Evolutionary conservation across 805 yeast species (phyloP).

Genomic region (Cyberlindnera euphorbiae): DNA sequence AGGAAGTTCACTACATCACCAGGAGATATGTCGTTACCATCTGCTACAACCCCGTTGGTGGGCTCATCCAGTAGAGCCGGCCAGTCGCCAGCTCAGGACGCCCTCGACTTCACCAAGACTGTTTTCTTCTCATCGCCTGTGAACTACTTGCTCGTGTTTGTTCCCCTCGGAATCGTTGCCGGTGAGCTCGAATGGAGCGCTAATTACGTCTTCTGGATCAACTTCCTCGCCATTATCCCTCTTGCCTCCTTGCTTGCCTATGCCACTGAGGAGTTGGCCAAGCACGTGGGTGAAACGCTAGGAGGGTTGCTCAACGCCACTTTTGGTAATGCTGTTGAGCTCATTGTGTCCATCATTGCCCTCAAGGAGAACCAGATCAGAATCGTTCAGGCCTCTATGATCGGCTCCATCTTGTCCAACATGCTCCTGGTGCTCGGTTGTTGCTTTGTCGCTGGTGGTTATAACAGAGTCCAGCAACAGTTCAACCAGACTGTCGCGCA

Average conservation of each 20-base stretch:
- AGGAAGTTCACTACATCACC: too few relatives aligned
- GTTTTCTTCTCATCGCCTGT: slow-evolving; percentile 58
- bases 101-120: slow-evolving; percentile 25
- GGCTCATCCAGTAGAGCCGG: slow-evolving; percentile 3
- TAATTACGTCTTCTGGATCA: slow-evolving; percentile 57
- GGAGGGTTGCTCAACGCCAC: slow-evolving; percentile 97
- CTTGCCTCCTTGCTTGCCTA: slow-evolving; percentile 85
- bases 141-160: slow-evolving; percentile 71
- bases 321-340: slow-evolving; percentile 96
- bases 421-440: slow-evolving; percentile 89
- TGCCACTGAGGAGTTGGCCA: slow-evolving; percentile 91
- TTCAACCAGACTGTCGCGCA: slow-evolving; percentile 97
- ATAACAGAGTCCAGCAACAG: slow-evolving; percentile 75
- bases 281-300: slow-evolving; percentile 81
- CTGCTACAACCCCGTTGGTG: slow-evolving; percentile 9
- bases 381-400: slow-evolving; percentile 96
- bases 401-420: slow-evolving; percentile 89
- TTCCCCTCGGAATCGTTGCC: slow-evolving; percentile 83
- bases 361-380: slow-evolving; percentile 79
- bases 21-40: slow-evolving; percentile 3
- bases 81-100: slow-evolving; percentile 6
- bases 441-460: slow-evolving; percentile 91
- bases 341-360: slow-evolving; percentile 91
- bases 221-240: slow-evolving; percentile 88
- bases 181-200: slow-evolving; percentile 56